Base-by-base conservation (phyloP, 257 asterid genomes). In the Pogostemon cablin region DNA sequence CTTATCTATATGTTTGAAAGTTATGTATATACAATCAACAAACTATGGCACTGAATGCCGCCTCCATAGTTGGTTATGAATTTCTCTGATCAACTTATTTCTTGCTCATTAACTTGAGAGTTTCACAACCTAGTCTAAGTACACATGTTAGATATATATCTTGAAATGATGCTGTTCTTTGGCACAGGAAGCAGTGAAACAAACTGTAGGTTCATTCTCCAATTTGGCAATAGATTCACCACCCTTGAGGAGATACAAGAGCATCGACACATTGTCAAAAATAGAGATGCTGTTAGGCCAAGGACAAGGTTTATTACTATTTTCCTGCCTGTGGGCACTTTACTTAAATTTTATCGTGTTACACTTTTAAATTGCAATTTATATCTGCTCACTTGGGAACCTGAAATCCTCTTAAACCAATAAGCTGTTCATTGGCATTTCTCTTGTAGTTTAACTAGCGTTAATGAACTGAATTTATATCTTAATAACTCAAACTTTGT, bases 261-360 rank as follows among this genome's bases (percentile, higher is more conserved):
- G 77, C 80, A 69, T 73, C 43, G 79, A 69, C 25, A 90, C 80
- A 77, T 88, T 75, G 44, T 85, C 99, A 57, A 89, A 86, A 80
- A 85, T 87, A 79, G 90, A 89, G 64, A 80, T 71, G 74, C 77
- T 89, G 70, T 79, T 95, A 32, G 96, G 98, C 64, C 74, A 81
- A 68, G 96, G 99, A 72, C 88, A 83, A 81, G 96, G 99, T 93
- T 75, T 53, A 86, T 80, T 63, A 32, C 43, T 7, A 62, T 7
- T 62, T 65, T 53, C 15, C 38, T 34, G 52, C 60, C 46, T 50
- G 37, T 49, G 58, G 62, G 42, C 32, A 46, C 65, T 59, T 44
- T 71, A 50, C 15, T 62, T 34, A 42, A n/a, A 57, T 52, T 3
- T 5, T 57, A 35, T 53, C 34, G 12, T 64, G 43, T 47, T 34